Conservation (phyloP, 2,329 filamentous ascomycete species). For the Cladosporium oxysporum region DNA sequence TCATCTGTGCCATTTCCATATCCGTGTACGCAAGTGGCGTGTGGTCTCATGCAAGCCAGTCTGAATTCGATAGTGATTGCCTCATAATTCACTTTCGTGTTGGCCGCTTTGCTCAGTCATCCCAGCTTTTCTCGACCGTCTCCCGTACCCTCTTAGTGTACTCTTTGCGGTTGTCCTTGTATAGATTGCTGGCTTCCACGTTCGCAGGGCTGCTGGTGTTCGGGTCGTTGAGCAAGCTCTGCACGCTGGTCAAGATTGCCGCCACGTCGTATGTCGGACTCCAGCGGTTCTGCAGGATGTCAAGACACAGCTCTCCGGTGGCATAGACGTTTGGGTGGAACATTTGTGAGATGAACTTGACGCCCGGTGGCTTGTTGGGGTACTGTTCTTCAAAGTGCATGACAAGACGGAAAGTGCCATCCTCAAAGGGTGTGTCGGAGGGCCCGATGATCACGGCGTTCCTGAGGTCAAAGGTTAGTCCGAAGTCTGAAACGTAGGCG, state of each 20-base stretch:
- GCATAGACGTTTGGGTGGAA: constrained; percentile 99
- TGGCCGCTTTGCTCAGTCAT: constrained; percentile 61
- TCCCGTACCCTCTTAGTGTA: constrained; percentile 94
- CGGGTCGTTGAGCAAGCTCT: constrained; percentile 95
- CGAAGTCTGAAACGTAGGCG: background rate
- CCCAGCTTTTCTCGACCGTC: constrained; percentile 99
- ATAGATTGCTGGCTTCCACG: constrained; percentile 95
- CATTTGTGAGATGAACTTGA: constrained; percentile 99
- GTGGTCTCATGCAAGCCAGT: background rate
- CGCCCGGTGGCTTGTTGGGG: constrained; percentile 94
- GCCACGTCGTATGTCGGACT: constrained; percentile 98
- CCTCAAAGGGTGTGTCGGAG: constrained; percentile 95
- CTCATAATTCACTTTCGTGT: background rate
- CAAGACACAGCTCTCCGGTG: constrained; percentile 91
- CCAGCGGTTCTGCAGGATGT: constrained; percentile 97
- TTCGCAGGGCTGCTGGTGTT: constrained; percentile 99
- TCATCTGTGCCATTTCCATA: background rate
- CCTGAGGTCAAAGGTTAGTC: constrained; percentile 55
- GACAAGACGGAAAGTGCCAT: constrained; percentile 93
- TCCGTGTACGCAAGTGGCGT: background rate
- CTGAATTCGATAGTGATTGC: constrained; percentile 2
- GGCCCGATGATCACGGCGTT: constrained; percentile 98
- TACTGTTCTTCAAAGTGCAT: constrained; percentile 99
- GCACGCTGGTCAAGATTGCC: constrained; percentile 93
- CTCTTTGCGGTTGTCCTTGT: constrained; percentile 96